Conservation (phyloP, 257 asterid genomes). For the Salvia splendens region DNA sequence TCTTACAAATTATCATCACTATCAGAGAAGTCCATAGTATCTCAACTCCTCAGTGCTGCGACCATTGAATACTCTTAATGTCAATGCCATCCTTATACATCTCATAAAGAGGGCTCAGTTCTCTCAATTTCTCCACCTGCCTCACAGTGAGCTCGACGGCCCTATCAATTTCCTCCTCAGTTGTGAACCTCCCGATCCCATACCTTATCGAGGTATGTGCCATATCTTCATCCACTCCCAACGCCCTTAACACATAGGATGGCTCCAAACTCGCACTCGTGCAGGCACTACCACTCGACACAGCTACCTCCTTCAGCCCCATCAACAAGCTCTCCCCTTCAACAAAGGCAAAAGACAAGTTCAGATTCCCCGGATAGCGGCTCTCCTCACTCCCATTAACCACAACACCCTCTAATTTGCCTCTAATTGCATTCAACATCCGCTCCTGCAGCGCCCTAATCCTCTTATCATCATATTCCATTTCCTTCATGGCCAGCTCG, state of each 20-base stretch:
- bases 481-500: slow-evolving; percentile 87
- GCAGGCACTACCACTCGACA: slow-evolving; percentile 97
- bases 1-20: slow-evolving; percentile 14
- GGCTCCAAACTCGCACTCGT: slow-evolving; percentile 99
- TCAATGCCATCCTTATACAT: slow-evolving; percentile 95
- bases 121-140: slow-evolving; percentile 95
- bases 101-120: slow-evolving; percentile 96
- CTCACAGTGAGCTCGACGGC: slow-evolving; percentile 84
- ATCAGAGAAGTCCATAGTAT: background rate
- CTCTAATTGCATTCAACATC: slow-evolving; percentile 68
- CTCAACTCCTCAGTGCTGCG: slow-evolving; percentile 64
- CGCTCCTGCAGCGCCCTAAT: slow-evolving; percentile 62
- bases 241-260: slow-evolving; percentile 87
- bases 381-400: slow-evolving; percentile 92
- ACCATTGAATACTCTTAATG: slow-evolving; percentile 84
- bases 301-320: slow-evolving; percentile 99
- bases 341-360: slow-evolving; percentile 88
- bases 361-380: slow-evolving; percentile 84
- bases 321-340: slow-evolving; percentile 98
- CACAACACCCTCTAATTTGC: slow-evolving; percentile 73
- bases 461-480: slow-evolving; percentile 84
- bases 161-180: slow-evolving; percentile 83
- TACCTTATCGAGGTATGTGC: slow-evolving; percentile 96
- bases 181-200: slow-evolving; percentile 96
- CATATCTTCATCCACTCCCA: slow-evolving; percentile 99